A percentile compares a stretch with the other conserved stretches of the same genome.
Evolutionary conservation across 441 rosid species (phyloP).

Genomic region (Arabidopsis lyrata): DNA sequence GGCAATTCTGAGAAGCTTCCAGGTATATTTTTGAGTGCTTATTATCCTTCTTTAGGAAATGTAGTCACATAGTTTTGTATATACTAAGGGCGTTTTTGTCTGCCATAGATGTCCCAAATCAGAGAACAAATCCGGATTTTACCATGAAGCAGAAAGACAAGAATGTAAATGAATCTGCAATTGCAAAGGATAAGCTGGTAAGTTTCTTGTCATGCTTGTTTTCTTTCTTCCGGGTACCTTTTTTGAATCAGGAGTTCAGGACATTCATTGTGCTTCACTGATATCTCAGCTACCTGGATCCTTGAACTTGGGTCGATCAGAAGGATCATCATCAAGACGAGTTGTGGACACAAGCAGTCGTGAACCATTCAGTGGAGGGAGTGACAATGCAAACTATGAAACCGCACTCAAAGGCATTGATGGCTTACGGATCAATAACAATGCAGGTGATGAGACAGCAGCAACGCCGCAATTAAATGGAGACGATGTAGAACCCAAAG

Average conservation of each 20-base stretch:
- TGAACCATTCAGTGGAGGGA: conserved; percentile 49
- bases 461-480: conserved; percentile 30
- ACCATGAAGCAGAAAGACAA: conserved; percentile 62
- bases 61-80: conserved; percentile 11
- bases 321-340: conserved; percentile 62
- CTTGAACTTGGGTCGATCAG: conserved; percentile 53
- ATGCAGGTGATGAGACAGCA: conserved; percentile 54
- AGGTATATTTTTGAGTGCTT: conserved; percentile 51
- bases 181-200: conserved; percentile 36
- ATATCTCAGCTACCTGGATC: conserved; percentile 65
- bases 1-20: conserved; percentile 67
- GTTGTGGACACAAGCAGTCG: conserved; percentile 53
- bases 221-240: background rate
- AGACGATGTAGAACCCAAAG: conserved; percentile 35
- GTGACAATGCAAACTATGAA: conserved; percentile 60
- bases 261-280: conserved; percentile 6
- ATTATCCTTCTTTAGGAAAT: background rate
- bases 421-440: conserved; percentile 62
- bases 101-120: conserved; percentile 54
- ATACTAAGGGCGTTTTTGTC: conserved; percentile 47
- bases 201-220: background rate
- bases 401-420: conserved; percentile 75
- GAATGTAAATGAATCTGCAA: conserved; percentile 56
- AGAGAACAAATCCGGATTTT: conserved; percentile 54
- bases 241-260: background rate